Evolutionary conservation across 2,329 filamentous ascomycete genomes (phyloP), one percentile per base, ranked within the genome.

Genomic region (Coniochaeta pulveracea): DNA sequence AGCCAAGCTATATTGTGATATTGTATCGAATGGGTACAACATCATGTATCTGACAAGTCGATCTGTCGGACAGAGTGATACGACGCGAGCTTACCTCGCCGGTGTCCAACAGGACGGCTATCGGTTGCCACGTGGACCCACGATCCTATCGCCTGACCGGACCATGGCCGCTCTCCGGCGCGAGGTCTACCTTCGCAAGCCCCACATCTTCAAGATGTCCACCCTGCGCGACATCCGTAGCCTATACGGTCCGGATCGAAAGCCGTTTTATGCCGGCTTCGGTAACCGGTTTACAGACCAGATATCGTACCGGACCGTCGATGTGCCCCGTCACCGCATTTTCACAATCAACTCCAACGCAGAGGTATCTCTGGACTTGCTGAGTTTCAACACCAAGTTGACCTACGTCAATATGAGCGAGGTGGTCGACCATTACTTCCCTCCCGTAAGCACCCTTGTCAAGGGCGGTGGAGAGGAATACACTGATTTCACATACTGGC

Each of bases 161-260:
- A 96, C 88, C 1, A 93, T 96, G 61, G 88, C 93, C 6, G 93
- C 91, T 1, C 60, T 98, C 19, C 72, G 91, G 37, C 77, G 91
- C 30, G 91, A 98, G 54, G 76, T 98, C 5, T 98, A 98, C 52
- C 68, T 98, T 17, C 76, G 91, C 34, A 96, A 98, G 55, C 93
- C 91, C 0, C 88, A 98, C 51, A 85, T 98, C 6, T 98, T 98
- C 73, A 98, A 98, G 60, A 98, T 98, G 93, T 86, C 91, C 3
- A 98, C 91, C 41, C 63, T 98, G 14, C 78, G 91, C 25, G 91
- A 98, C 54, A 96, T 98, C 45, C 78, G 88, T 51, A 84, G 80
- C 37, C 68, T 98, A 1, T 98, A 95, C 50, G 79, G 76, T 3
- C 67, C 74, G 0, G 76, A 81, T 17, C 66, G 74, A 26, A 85